These are phyloP conservation scores for Hyaloscypha finlandica DNA, from an alignment of 495 filamentous ascomycete genomes.

Conservation along the genomic window DNA sequence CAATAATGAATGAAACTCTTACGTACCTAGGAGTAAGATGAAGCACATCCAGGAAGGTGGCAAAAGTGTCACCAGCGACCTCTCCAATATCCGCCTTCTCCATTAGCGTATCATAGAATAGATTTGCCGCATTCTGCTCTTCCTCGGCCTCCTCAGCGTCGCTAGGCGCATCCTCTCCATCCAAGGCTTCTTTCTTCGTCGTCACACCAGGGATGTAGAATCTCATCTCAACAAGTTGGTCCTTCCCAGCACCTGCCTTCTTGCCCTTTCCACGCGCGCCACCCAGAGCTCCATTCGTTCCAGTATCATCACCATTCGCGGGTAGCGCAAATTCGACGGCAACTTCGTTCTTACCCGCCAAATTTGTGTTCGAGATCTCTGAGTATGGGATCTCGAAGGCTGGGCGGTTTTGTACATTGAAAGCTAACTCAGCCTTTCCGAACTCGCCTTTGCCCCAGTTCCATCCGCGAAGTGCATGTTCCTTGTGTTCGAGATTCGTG, in stretches of 20 bases:
- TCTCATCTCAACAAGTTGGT: conserved; percentile 96
- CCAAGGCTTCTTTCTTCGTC: conserved; percentile 76
- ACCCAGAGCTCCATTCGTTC: conserved; percentile 72
- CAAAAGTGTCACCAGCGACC: conserved; percentile 94
- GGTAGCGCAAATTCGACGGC: conserved; percentile 89
- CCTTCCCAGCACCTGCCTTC: conserved; percentile 83
- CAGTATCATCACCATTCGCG: conserved; percentile 63
- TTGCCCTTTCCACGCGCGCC: conserved; percentile 79
- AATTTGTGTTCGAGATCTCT: conserved; percentile 96
- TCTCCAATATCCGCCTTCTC: conserved; percentile 99
- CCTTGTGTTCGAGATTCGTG: conserved; percentile 84
- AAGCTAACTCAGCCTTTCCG: conserved; percentile 88
- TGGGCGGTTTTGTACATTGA: conserved; percentile 95
- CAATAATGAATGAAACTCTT: background rate
- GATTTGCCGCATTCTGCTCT: conserved; percentile 88
- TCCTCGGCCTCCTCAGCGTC: conserved; percentile 70
- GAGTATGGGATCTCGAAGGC: conserved; percentile 97
- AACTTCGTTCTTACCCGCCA: conserved; percentile 97
- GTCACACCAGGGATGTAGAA: conserved; percentile 97
- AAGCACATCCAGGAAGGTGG: conserved; percentile 94
- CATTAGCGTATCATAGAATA: conserved; percentile 97
- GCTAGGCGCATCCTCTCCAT: conserved; percentile 68
- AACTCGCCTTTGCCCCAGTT: conserved; percentile 99
- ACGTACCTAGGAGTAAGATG: conserved; percentile 93
- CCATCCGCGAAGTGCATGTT: conserved; percentile 96